Conservation (phyloP, 2,329 filamentous ascomycete species). For the Tolypocladium guangdongense region DNA sequence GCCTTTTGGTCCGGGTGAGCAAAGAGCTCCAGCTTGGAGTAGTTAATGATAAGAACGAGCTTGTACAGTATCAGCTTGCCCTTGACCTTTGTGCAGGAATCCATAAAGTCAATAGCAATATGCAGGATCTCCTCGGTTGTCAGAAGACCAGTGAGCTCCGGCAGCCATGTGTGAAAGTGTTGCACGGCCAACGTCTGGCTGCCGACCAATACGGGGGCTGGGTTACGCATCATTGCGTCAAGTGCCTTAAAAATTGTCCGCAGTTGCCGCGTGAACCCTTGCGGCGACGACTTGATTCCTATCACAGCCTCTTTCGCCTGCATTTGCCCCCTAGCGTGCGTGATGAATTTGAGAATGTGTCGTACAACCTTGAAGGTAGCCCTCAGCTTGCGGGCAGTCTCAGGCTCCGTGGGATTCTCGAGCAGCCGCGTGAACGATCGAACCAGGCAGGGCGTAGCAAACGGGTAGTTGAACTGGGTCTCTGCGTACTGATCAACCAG, state of each 20-base stretch:
- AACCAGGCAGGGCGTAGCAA: slow-evolving; percentile 79
- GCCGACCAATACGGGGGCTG: slow-evolving; percentile 75
- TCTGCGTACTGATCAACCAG: slow-evolving; percentile 88
- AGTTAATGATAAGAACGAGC: slow-evolving; percentile 84
- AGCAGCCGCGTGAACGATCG: slow-evolving; percentile 78
- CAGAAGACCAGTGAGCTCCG: slow-evolving; percentile 70
- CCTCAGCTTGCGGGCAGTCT: slow-evolving; percentile 73
- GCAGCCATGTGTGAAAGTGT: slow-evolving; percentile 96
- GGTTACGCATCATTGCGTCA: slow-evolving; percentile 80
- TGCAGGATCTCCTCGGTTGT: slow-evolving; percentile 77
- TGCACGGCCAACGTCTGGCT: slow-evolving; percentile 93
- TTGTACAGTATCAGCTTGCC: slow-evolving; percentile 90
- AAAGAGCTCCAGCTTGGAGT: slow-evolving; percentile 74
- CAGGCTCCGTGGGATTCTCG: slow-evolving; percentile 69
- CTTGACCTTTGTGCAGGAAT: slow-evolving; percentile 77
- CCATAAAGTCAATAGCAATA: slow-evolving; percentile 86
- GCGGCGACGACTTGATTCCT: slow-evolving; percentile 65
- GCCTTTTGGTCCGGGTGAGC: slow-evolving; percentile 64
- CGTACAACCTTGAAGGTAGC: slow-evolving; percentile 91
- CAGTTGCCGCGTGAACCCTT: slow-evolving; percentile 70
- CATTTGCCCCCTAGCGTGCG: slow-evolving; percentile 77
- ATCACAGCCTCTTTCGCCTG: slow-evolving; percentile 80
- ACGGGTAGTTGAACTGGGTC: slow-evolving; percentile 82
- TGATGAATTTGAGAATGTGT: slow-evolving; percentile 90
- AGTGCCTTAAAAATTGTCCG: slow-evolving; percentile 82